Evolutionary conservation across 148 eudicot species (phyloP), one percentile per base, ranked within the genome.

Genomic region (Rhododendron henanense): DNA sequence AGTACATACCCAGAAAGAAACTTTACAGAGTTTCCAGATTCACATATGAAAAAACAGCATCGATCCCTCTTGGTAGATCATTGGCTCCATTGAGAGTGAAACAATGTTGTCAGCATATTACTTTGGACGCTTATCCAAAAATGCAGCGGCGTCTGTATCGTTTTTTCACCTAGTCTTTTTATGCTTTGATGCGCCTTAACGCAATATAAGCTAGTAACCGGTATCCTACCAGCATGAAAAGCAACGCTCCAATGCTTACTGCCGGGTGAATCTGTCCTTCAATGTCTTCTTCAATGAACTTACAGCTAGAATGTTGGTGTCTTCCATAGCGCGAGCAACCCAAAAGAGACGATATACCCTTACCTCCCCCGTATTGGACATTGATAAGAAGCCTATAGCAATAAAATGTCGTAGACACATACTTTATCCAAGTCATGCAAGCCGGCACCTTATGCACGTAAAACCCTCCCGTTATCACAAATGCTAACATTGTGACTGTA

Each of bases 401-500:
- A 84, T 94, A 94, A 77, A 88, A 95, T 6, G 96, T 95, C 3
- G 92, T 84, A 0, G 99, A 97, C 0, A 87, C 86, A 37, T 95
- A 97, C 89, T 93, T 94, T 61, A 94, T 89, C 99, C 99, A 97
- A 2, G 89, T 87, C 83, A 95, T 85, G 59, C 91, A 94, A 21
- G 84, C 39, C 0, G 99, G 99, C 85, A 97, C 87, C 53, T 93
- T 90, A 39, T 95, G 98, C 83, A 97, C 99, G 7, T 95, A 97
- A 83, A 88, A 97, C 63, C 99, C 99, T 51, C 99, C 99, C 0
- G 96, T 94, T 78, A 97, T 85, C 2, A 97, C 98, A 71, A 96
- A 97, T 2, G 94, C 98, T 73, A 95, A 88, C 98, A 97, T 95
- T 6, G 91, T 91, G 21, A 97, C 92, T 0, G 98, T 94, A 3